These are phyloP conservation scores for Mycena vitilis DNA, from an alignment of 768 basidiomycete species.

Conservation along the genomic window DNA sequence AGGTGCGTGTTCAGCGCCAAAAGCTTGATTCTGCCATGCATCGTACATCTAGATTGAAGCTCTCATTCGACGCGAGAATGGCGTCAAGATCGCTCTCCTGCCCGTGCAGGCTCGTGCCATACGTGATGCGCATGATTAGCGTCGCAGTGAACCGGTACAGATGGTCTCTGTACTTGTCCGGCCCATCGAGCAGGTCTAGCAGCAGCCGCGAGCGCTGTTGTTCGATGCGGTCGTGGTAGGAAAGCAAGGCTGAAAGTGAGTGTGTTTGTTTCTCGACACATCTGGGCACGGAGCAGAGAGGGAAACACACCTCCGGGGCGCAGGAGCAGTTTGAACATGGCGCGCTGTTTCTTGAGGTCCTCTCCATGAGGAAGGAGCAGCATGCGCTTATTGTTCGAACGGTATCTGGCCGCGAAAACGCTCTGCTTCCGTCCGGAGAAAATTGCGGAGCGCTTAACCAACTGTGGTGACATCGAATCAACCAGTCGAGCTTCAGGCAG, in stretches of 20 bases:
- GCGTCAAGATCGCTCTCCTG: neutral
- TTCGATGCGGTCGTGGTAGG: slow-evolving; percentile 11
- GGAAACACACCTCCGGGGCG: neutral
- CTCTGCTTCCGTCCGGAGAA: slow-evolving; percentile 1
- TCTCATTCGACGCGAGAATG: slow-evolving; percentile 8
- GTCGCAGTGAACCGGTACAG: slow-evolving; percentile 12
- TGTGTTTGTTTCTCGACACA: neutral
- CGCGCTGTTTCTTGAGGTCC: slow-evolving; percentile 8
- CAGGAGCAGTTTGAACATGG: slow-evolving; percentile 11
- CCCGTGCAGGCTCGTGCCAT: slow-evolving; percentile 7
- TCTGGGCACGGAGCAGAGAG: no score
- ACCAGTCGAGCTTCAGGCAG: no score
- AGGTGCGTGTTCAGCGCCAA: no score
- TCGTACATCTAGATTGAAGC: slow-evolving; percentile 11
- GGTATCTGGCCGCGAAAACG: slow-evolving; percentile 11
- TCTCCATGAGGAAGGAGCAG: slow-evolving; percentile 13
- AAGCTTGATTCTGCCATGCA: no score
- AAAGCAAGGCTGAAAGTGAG: neutral
- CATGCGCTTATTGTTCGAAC: slow-evolving; percentile 15
- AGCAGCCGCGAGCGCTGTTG: slow-evolving; percentile 2
- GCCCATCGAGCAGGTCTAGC: neutral
- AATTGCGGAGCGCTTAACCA: slow-evolving; percentile 8
- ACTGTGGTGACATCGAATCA: neutral
- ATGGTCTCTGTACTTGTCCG: slow-evolving; percentile 7
- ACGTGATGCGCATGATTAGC: slow-evolving; percentile 14